Percentiles rank a stretch among this genome's conserved stretches.
phyloP scores from a whole-genome alignment of 169 alveolate species.

The Amoebophrya sp. region DNA sequence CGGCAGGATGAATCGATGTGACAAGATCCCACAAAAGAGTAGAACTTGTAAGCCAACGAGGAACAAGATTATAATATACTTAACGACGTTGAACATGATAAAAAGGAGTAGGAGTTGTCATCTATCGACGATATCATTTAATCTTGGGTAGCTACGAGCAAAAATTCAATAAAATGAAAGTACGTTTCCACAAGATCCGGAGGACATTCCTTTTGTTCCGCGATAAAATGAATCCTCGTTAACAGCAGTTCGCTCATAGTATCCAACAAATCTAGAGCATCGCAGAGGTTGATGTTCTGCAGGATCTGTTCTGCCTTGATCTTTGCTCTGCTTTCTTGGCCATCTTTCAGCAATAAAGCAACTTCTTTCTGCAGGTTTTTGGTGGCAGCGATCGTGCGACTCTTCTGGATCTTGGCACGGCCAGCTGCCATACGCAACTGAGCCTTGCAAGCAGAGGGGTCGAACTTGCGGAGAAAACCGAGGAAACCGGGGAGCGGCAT shows the following conservation, averaged over 20 bases:
- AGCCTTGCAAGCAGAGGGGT: neutral
- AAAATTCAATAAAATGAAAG: no score
- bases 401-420: neutral
- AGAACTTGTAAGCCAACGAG: no score
- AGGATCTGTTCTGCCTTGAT: neutral
- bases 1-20: no score
- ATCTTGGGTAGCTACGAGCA: no score
- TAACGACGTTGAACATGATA: no score
- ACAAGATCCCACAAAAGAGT: no score
- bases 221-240: neutral
- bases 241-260: neutral
- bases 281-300: constrained; percentile 24
- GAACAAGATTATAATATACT: no score
- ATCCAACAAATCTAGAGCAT: neutral
- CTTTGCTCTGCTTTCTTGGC: neutral
- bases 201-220: neutral
- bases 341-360: neutral
- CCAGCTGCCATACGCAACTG: neutral
- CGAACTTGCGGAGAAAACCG: no score
- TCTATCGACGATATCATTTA: no score
- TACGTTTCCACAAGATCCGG: neutral
- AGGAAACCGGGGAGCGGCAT: no score
- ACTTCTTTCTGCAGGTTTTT: neutral
- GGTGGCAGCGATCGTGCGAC: neutral
- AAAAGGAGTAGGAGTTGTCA: no score